Evolutionary conservation across 805 yeast species (phyloP), one percentile per base, ranked within the genome.

Genomic region (Lipomyces mesembrius): DNA sequence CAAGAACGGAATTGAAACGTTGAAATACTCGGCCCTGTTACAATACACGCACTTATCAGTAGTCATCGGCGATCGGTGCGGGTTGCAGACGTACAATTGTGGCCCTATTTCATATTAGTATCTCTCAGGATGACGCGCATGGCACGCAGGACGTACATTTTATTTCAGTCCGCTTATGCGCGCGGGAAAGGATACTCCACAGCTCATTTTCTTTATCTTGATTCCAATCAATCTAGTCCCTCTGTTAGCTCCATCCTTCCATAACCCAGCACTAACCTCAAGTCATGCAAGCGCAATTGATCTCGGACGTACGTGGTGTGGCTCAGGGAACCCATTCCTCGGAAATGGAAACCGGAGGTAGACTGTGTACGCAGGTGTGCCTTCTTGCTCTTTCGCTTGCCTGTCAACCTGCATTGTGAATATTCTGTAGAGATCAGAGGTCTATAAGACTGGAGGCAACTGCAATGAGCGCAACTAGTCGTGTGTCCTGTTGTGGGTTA

Each of bases 311-410:
- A 75, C 77, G 22, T 62, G 69, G 2, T 72, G 72, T 0, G 85
- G 84, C 65, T 82, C 84, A 2, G 65, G 74, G 59, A 81, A 79
- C 0, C 79, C 82, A n/a, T 76, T 73, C 39, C 84, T 75, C n/a
- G 78, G 74, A 5, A 80, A 79, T 34, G 82, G 81, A 17, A 82
- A 79, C 57, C 84, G 79, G 49, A 84, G 75, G 70, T 83, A 83
- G 4, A 83, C 83, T 8, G 78, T 69, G 57, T 64, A 67, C 25
- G 39, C 32, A 34, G 65, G 59, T 6, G 22, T 17, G 2, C 49
- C n/a, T n/a, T 43, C 49, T 17, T 43, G 20, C 20, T 43, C 22
- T 14, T 35, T 20, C 34, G 9, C 57, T 29, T 32, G 43, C 2
- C 22, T 56, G 14, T 29, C 43, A 12, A 11, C 22, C 46, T 43